A percentile compares a stretch with the other conserved stretches of the same genome.
Conservation (phyloP, 1,284 basidiomycete genomes). For the Cryptococcus sp. region DNA sequence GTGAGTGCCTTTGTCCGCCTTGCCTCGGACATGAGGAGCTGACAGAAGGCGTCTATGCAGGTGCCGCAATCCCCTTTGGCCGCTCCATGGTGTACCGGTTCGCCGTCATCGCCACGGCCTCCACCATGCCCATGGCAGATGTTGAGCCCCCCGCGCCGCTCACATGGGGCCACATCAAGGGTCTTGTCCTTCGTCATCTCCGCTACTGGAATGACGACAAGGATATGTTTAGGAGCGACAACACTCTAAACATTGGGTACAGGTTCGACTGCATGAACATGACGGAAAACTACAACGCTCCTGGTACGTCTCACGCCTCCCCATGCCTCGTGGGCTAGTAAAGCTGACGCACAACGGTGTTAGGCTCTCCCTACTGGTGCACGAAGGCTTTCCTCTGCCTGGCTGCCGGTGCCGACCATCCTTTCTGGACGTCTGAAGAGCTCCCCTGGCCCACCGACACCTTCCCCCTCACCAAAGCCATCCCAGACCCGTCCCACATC, state of each 20-base stretch:
- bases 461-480: constrained; percentile 52
- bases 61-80: constrained; percentile 70
- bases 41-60: constrained; percentile 41
- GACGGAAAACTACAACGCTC: constrained; percentile 73
- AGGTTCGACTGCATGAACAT: constrained; percentile 70
- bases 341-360: not conserved
- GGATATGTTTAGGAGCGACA: constrained; percentile 57
- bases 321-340: not conserved
- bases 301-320: constrained; percentile 49
- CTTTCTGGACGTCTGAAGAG: constrained; percentile 67
- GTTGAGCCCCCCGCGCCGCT: constrained; percentile 65
- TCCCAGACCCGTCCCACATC: constrained; percentile 67
- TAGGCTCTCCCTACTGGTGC: constrained; percentile 70
- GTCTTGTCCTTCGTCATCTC: constrained; percentile 67
- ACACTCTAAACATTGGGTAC: constrained; percentile 70
- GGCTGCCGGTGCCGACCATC: constrained; percentile 61
- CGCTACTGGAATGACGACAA: constrained; percentile 64
- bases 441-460: constrained; percentile 57
- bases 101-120: constrained; percentile 74
- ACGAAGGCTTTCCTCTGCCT: constrained; percentile 72
- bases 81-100: constrained; percentile 72
- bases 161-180: constrained; percentile 67
- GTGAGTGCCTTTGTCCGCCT: constrained; percentile 44
- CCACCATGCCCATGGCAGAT: constrained; percentile 67
- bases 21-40: not conserved